Percentiles rank a stretch among this genome's conserved stretches.
phyloP scores from a whole-genome alignment of 2,329 filamentous ascomycete species.

The Penicillium italicum region DNA sequence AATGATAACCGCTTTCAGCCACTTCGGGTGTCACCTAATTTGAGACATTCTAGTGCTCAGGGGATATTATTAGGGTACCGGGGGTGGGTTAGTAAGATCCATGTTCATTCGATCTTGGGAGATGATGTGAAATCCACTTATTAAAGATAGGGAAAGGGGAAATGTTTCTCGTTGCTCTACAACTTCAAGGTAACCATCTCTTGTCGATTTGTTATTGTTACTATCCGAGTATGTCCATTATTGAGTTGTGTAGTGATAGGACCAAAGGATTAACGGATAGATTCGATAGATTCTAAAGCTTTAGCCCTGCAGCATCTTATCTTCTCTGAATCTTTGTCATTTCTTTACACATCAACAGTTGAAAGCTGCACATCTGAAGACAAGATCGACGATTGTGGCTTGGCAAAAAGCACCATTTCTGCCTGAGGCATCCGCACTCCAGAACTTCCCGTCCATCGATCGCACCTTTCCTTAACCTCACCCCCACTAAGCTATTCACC shows the following conservation, averaged over 20 bases:
- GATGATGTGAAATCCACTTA: not conserved
- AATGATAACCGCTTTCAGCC: conserved; percentile 24
- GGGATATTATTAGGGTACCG: conserved; percentile 1
- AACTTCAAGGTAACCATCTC: not conserved
- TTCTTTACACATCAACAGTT: not conserved
- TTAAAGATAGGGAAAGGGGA: not conserved
- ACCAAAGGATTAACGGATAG: not conserved
- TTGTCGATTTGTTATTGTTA: not conserved
- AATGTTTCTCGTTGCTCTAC: not conserved
- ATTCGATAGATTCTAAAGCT: not conserved
- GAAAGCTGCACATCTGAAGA: not conserved
- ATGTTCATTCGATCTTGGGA: not conserved
- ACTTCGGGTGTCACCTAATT: conserved; percentile 17
- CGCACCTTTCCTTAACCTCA: conserved; percentile 7
- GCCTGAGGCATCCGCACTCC: conserved; percentile 20
- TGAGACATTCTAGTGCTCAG: conserved; percentile 13
- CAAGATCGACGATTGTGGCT: conserved; percentile 12
- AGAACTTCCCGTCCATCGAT: conserved; percentile 17
- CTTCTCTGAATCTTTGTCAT: too few species aligned
- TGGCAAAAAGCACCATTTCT: not conserved
- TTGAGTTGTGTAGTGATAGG: not conserved
- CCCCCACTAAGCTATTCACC: conserved; percentile 16
- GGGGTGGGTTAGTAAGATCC: not conserved
- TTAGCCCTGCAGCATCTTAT: not conserved
- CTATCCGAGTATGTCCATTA: not conserved